Percentiles rank a stretch among this genome's conserved stretches.
Evolutionary conservation across 257 asterid species (phyloP).

Genomic region (Anisodus tanguticus): DNA sequence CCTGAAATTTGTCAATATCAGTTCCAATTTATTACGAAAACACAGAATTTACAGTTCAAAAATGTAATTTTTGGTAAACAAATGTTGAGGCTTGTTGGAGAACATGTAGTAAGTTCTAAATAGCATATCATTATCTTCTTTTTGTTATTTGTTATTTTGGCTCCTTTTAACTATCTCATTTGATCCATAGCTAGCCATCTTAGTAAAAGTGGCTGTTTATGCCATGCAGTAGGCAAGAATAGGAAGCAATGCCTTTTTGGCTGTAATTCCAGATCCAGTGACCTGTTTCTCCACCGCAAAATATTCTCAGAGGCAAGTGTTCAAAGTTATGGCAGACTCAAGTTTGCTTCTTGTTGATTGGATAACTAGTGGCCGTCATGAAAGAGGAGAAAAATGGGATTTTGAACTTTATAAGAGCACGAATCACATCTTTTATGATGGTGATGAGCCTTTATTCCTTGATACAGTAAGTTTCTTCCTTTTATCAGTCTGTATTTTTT

Average conservation of each 20-base stretch:
- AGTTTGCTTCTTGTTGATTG: constrained; percentile 90
- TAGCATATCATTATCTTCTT: neutral
- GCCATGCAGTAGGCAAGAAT: constrained; percentile 74
- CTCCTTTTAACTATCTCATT: neutral
- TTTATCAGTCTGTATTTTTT: constrained; percentile 11
- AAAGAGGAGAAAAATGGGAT: constrained; percentile 90
- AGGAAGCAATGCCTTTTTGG: constrained; percentile 72
- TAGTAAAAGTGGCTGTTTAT: constrained; percentile 42
- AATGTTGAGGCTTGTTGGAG: neutral
- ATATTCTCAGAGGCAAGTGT: constrained; percentile 78
- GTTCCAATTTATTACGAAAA: neutral
- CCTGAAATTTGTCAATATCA: neutral
- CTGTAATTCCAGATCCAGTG: constrained; percentile 92
- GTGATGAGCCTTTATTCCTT: constrained; percentile 67
- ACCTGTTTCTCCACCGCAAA: constrained; percentile 93
- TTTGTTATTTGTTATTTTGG: constrained; percentile 3
- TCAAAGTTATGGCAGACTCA: constrained; percentile 61
- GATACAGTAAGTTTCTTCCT: constrained; percentile 65
- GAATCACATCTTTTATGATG: constrained; percentile 64
- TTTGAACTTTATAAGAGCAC: constrained; percentile 79
- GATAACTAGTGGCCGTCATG: constrained; percentile 96
- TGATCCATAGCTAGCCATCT: constrained; percentile 26
- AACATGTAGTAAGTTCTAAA: neutral
- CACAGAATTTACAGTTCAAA: neutral
- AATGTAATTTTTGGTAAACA: neutral